Evolutionary conservation across 164 flowering plant genomes (phyloP), one percentile per base, ranked within the genome.

Genomic region (Tinospora cordifolia): DNA sequence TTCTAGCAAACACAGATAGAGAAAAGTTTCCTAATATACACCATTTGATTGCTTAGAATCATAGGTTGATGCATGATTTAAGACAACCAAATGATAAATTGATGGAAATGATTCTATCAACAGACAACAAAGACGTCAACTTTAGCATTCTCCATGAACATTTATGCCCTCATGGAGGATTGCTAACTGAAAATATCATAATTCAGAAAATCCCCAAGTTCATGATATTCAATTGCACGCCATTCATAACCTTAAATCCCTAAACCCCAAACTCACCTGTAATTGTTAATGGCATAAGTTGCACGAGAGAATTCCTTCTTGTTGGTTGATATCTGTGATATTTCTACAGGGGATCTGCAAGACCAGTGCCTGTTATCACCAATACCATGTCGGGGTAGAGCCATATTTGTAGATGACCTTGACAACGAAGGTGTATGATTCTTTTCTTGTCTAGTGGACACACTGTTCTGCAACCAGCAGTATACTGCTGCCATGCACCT

Each of bases 401-500:
- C 44, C 62, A 74, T 81, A 71, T 79, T 82, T 8, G 87, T 83
- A 30, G 85, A 86, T 30, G 89, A 84, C 77, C 86, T 82, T 69
- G 91, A 84, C 74, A 79, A 66, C 38, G 78, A 30, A 69, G 90
- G 84, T n/a, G 88, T 82, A 66, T 75, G 62, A 7, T 75, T 76
- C 66, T 84, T 79, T 62, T 75, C 82, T 26, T 84, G 70, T 71
- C 79, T 80, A 4, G 47, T 69, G 59, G 94, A 81, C 54, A 78
- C 65, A 57, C 84, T 60, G 36, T 76, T 75, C 36, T 81, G 79
- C 64, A 92, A 78, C 83, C 90, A 87, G 82, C 86, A 87, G 72
- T 90, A 92, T 27, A 88, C 85, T 24, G 89, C 75, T 22, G 88
- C 94, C 96, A 90, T 92, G 71, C 88, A 85, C 79, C 83, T 81